A percentile compares a stretch with the other conserved stretches of the same genome.
These are phyloP conservation scores for Tricholoma terreum DNA, from an alignment of 768 basidiomycete genomes.

Conservation along the genomic window DNA sequence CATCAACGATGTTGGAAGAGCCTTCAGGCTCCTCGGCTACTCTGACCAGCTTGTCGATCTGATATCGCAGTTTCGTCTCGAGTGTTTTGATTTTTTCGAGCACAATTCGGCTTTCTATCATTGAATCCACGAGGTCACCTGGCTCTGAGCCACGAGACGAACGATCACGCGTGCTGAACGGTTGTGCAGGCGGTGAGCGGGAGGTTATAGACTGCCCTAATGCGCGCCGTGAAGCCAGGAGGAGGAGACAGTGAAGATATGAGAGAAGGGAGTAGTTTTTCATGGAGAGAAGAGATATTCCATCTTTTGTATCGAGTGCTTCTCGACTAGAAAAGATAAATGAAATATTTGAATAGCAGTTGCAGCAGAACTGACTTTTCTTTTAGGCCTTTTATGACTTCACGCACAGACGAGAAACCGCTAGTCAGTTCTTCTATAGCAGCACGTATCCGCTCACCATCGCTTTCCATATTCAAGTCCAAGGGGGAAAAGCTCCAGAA, in stretches of 20 bases:
- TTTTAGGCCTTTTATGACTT: conserved; percentile 49
- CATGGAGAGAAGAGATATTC: conserved; percentile 87
- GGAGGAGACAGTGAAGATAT: conserved; percentile 79
- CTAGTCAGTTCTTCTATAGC: conserved; percentile 53
- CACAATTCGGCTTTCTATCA: conserved; percentile 76
- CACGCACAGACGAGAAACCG: conserved; percentile 60
- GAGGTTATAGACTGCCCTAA: conserved; percentile 57
- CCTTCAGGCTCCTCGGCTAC: conserved; percentile 62
- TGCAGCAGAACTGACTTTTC: conserved; percentile 44
- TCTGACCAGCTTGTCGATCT: conserved; percentile 90
- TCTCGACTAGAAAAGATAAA: conserved; percentile 17
- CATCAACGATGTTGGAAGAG: conserved; percentile 48
- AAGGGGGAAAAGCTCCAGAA: not conserved
- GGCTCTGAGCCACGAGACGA: conserved; percentile 50
- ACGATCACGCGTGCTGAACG: conserved; percentile 55
- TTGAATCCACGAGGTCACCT: conserved; percentile 76
- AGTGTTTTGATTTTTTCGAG: conserved; percentile 87
- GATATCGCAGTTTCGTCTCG: conserved; percentile 87
- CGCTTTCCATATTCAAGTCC: not conserved
- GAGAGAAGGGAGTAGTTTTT: conserved; percentile 84
- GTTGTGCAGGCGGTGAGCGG: conserved; percentile 44
- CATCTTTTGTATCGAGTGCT: conserved; percentile 56
- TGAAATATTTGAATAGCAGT: not conserved
- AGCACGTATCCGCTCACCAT: not conserved
- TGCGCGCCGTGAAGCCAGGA: conserved; percentile 68